phyloP scores from a whole-genome alignment of 257 asterid species.

The Solanum microdontum region DNA sequence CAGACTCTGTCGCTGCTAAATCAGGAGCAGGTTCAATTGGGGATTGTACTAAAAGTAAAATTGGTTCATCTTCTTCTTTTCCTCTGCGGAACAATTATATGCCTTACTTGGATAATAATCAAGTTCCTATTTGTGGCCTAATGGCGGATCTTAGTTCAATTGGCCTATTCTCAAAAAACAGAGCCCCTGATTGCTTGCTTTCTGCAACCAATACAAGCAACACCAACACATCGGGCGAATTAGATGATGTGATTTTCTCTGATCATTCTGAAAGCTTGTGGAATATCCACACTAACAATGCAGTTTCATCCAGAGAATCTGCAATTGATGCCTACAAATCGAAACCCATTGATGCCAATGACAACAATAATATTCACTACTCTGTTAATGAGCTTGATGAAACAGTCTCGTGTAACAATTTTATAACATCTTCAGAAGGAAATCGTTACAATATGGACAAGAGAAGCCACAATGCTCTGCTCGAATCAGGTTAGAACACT shows the following conservation, averaged over 20 bases:
- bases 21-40: background rate
- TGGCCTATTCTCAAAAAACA: background rate
- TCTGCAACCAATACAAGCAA: constrained; percentile 39
- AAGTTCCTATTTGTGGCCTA: background rate
- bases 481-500: background rate
- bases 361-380: background rate
- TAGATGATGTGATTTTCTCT: constrained; percentile 42
- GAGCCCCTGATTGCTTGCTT: constrained; percentile 48
- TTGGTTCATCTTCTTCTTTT: background rate
- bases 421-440: background rate
- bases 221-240: constrained; percentile 32
- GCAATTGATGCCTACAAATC: background rate
- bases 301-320: constrained; percentile 12
- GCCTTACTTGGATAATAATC: background rate
- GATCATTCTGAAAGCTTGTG: constrained; percentile 28
- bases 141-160: background rate
- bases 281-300: constrained; percentile 2
- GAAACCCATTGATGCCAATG: background rate
- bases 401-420: background rate
- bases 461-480: background rate
- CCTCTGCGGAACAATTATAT: background rate
- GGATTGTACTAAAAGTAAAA: background rate
- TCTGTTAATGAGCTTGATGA: background rate
- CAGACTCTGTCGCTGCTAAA: background rate
- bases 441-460: background rate